A percentile compares a stretch with the other conserved stretches of the same genome.
These are phyloP conservation scores for Ceratobasidium theobromae DNA, from an alignment of 1,284 basidiomycete species.

Conservation along the genomic window DNA sequence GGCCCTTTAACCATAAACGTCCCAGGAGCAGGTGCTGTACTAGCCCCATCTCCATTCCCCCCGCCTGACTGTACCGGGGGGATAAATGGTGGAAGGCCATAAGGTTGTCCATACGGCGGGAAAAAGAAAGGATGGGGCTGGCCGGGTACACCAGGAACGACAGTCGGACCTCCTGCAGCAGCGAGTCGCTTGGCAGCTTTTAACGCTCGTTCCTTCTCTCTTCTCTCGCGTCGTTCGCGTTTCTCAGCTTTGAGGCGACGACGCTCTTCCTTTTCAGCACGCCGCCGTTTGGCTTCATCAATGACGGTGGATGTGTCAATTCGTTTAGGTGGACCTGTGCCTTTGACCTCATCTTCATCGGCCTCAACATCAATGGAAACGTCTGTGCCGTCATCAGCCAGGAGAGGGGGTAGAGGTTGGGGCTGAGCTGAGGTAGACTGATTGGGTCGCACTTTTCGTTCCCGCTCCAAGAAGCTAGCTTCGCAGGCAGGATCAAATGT, in stretches of 20 bases:
- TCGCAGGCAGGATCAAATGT: slow-evolving; percentile 74
- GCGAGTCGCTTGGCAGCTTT: slow-evolving; percentile 25
- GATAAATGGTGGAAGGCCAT: background rate
- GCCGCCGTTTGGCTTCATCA: slow-evolving; percentile 14
- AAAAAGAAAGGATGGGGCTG: slow-evolving; percentile 21
- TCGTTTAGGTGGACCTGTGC: slow-evolving; percentile 14
- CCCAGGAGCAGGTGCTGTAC: background rate
- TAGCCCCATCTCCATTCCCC: background rate
- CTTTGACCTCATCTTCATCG: slow-evolving; percentile 20
- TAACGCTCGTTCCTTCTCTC: slow-evolving; percentile 18
- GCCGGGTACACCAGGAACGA: slow-evolving; percentile 2
- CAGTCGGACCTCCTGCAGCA: background rate
- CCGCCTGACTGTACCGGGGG: background rate
- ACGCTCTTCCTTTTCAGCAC: slow-evolving; percentile 25
- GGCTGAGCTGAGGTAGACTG: slow-evolving; percentile 17
- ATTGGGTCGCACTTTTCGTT: slow-evolving; percentile 39
- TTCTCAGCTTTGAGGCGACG: slow-evolving; percentile 26
- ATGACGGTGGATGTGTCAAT: slow-evolving; percentile 14
- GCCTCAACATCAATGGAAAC: slow-evolving; percentile 25
- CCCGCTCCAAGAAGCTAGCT: slow-evolving; percentile 66
- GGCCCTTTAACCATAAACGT: slow-evolving; percentile 20
- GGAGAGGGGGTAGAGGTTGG: background rate
- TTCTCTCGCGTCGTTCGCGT: slow-evolving; percentile 6
- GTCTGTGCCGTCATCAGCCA: slow-evolving; percentile 12
- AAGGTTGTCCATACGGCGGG: slow-evolving; percentile 17